Evolutionary conservation across 2,329 filamentous ascomycete genomes (phyloP).

Genomic region (Cytospora mali): DNA sequence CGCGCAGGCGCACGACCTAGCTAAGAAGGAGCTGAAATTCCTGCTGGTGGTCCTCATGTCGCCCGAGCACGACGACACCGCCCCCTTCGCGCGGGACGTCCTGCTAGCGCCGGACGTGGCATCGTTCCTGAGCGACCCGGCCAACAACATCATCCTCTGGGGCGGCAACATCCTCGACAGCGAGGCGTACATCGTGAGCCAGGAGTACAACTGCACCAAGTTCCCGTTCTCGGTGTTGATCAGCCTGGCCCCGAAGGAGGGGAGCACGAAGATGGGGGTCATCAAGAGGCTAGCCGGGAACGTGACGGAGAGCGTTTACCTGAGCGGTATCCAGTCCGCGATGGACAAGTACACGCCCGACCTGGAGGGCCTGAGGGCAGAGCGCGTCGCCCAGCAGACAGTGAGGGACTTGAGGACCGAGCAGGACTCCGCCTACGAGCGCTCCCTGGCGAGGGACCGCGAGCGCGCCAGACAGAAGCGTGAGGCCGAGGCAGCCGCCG

Average conservation of each 20-base stretch:
- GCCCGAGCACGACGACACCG: constrained; percentile 92
- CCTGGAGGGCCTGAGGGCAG: constrained; percentile 72
- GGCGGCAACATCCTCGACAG: constrained; percentile 90
- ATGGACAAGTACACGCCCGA: constrained; percentile 77
- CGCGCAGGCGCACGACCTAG: constrained; percentile 85
- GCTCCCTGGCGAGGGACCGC: constrained; percentile 83
- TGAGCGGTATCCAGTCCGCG: constrained; percentile 72
- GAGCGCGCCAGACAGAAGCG: constrained; percentile 77
- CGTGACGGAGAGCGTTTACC: constrained; percentile 68
- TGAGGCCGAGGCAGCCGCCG: constrained; percentile 73
- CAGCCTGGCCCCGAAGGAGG: constrained; percentile 83
- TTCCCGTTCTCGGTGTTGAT: constrained; percentile 89
- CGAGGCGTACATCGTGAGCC: constrained; percentile 92
- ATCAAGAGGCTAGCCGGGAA: constrained; percentile 77
- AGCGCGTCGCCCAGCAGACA: constrained; percentile 78
- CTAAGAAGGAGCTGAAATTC: constrained; percentile 90
- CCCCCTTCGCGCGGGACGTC: constrained; percentile 78
- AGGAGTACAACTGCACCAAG: constrained; percentile 84
- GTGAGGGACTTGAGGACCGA: constrained; percentile 80
- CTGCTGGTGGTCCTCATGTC: constrained; percentile 86
- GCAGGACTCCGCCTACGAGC: constrained; percentile 92
- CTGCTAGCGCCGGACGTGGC: constrained; percentile 76
- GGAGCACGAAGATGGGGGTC: constrained; percentile 86
- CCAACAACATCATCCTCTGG: constrained; percentile 86
- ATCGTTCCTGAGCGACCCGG: constrained; percentile 71